Base-by-base conservation (phyloP, 2,329 filamentous ascomycete species). In the Tolypocladium ovalisporum region DNA sequence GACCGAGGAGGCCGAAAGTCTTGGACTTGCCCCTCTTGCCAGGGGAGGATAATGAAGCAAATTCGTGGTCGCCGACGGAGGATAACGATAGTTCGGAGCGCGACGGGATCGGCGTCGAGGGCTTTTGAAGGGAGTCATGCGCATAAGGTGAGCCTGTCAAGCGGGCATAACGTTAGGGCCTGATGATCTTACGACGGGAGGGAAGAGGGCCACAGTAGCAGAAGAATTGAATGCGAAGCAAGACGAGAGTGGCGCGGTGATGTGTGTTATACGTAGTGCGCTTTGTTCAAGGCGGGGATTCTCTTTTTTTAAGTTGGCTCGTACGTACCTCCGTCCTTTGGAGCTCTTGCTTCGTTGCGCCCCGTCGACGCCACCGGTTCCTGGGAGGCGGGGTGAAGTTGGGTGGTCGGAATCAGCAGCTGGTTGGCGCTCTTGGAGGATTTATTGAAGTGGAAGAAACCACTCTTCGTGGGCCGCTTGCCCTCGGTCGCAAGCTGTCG, bases 381-480 rank as follows among this genome's bases (percentile, higher is more conserved):
- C 60, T 71, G 70, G 52, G 70, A 67, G 56, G 73, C 71, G 49
- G 68, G 63, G 57, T 71, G 64, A 55, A 72, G 70, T 56, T 70
- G 68, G 52, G 62, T 54, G 34, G 59, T 56, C 62, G 62, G 60
- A 40, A 55, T 57, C 54, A 63, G 66, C 54, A 63, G 61, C 52
- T 69, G 67, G 56, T 73, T 76, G 52, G 71, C 70, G 55, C 74
- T 68, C 62, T 74, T 78, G 62, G 73, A 69, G 27, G 67, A 67
- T 63, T 80, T 81, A 60, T 71, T 74, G 67, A 80, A 80, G 66
- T 77, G 75, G 64, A 79, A 79, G 68, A 80, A 79, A 62, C 75
- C 74, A 64, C 75, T 74, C 65, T 76, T 79, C 58, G 75, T 71
- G n/a, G 71, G 62, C 62, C 75, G 77, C 55, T 70, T 72, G 62